These are phyloP conservation scores for Polychytrium aggregatum DNA, from an alignment of 192 early-diverging fungal species.

Conservation along the genomic window DNA sequence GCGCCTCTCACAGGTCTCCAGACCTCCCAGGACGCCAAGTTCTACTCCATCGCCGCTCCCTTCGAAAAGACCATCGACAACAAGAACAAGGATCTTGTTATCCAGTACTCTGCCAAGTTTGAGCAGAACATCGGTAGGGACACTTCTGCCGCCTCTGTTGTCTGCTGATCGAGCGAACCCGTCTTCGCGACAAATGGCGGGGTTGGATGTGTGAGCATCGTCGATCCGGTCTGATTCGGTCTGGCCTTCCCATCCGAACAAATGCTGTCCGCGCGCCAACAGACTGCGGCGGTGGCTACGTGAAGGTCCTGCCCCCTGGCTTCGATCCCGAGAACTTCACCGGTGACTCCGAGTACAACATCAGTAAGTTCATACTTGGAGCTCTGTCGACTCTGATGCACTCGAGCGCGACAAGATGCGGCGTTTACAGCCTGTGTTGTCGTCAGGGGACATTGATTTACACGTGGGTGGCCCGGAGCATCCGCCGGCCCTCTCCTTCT, in stretches of 20 bases:
- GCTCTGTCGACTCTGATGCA: constrained; percentile 2
- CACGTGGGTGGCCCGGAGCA: too few species aligned
- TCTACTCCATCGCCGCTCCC: constrained; percentile 74
- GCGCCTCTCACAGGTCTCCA: constrained; percentile 34
- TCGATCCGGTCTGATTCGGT: too few species aligned
- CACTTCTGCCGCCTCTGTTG: background rate
- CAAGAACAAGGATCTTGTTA: constrained; percentile 69
- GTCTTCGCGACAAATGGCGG: too few species aligned
- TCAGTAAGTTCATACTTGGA: constrained; percentile 17
- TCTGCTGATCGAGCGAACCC: too few species aligned
- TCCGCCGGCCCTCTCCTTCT: too few species aligned
- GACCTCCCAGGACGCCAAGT: constrained; percentile 67
- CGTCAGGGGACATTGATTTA: too few species aligned
- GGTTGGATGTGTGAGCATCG: too few species aligned
- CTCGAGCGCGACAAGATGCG: too few species aligned
- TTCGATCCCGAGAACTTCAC: constrained; percentile 68
- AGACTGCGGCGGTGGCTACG: constrained; percentile 86
- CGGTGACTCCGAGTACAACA: constrained; percentile 59
- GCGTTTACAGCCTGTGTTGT: too few species aligned
- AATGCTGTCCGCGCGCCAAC: background rate
- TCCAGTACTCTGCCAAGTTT: constrained; percentile 88
- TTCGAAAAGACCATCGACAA: constrained; percentile 65
- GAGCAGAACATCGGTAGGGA: constrained; percentile 56
- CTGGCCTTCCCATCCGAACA: background rate
- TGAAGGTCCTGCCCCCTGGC: constrained; percentile 78